Percentiles rank a stretch among this genome's conserved stretches.
Evolutionary conservation across 805 yeast genomes (phyloP).

Genomic region (Dipodascus albidus): DNA sequence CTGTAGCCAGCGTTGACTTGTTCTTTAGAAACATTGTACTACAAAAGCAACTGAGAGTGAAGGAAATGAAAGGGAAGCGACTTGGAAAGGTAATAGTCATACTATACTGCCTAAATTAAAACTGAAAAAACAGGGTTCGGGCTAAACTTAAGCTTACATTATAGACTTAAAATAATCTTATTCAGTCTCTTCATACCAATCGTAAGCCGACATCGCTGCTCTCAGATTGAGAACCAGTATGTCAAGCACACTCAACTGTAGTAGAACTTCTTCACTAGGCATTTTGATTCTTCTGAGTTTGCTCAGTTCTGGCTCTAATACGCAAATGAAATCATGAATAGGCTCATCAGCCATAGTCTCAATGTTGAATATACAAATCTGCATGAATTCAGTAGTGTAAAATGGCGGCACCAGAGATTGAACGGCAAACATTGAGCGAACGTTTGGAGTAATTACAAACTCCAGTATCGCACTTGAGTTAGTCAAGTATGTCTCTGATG

Average conservation of each 20-base stretch:
- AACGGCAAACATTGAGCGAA: neutral
- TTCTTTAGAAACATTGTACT: no score
- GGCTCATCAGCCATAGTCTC: neutral
- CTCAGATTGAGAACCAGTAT: neutral
- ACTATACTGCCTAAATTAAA: neutral
- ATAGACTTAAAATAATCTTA: neutral
- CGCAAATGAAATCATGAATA: neutral
- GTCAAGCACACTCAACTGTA: neutral
- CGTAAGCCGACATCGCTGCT: neutral
- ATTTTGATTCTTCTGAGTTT: neutral
- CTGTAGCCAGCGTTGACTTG: no score
- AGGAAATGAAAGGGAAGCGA: neutral
- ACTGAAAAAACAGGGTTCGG: neutral
- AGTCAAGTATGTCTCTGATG: neutral
- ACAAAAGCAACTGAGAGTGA: no score
- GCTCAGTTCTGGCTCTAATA: neutral
- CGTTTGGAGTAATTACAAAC: neutral
- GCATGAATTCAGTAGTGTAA: neutral
- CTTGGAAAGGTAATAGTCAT: no score
- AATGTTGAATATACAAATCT: neutral
- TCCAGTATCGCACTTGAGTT: neutral
- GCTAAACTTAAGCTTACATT: neutral
- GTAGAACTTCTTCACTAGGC: neutral
- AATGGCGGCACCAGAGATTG: neutral
- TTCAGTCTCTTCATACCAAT: slow-evolving; percentile 1